phyloP scores from a whole-genome alignment of 2,329 filamentous ascomycete species.

The Diaporthe sp. region DNA sequence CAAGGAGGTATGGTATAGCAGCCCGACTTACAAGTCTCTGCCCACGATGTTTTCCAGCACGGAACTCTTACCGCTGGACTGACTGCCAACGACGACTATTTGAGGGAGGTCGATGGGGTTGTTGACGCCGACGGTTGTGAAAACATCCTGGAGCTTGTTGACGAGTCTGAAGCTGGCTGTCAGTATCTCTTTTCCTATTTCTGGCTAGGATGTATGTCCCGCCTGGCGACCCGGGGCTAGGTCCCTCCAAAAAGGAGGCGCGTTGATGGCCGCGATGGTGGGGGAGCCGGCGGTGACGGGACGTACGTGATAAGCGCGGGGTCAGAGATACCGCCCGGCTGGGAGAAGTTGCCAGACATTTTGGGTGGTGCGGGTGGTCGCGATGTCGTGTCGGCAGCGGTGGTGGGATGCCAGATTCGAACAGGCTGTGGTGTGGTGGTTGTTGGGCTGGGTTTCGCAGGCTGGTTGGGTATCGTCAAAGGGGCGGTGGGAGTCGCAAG shows the following conservation, averaged over 20 bases:
- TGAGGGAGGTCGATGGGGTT: slow-evolving; percentile 99
- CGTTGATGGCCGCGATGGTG: slow-evolving; percentile 28
- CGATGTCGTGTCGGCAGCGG: slow-evolving; percentile 25
- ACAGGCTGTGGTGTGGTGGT: neutral
- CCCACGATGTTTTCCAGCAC: slow-evolving; percentile 99
- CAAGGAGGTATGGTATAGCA: slow-evolving; percentile 35
- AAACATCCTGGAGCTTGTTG: slow-evolving; percentile 99
- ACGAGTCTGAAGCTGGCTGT: slow-evolving; percentile 74
- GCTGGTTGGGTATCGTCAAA: slow-evolving; percentile 32
- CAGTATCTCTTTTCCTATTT: neutral
- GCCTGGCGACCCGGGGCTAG: neutral
- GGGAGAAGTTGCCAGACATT: slow-evolving; percentile 41
- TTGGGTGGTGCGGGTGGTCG: slow-evolving; percentile 2
- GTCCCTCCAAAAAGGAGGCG: slow-evolving; percentile 1
- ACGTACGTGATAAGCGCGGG: slow-evolving; percentile 75
- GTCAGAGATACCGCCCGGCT: slow-evolving; percentile 73
- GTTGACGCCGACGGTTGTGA: slow-evolving; percentile 97
- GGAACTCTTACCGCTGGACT: slow-evolving; percentile 99
- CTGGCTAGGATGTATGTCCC: neutral
- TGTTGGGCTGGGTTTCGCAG: slow-evolving; percentile 25
- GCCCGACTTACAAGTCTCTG: slow-evolving; percentile 88
- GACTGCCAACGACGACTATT: slow-evolving; percentile 97
- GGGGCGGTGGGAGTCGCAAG: slow-evolving; percentile 34
- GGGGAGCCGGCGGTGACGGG: slow-evolving; percentile 31
- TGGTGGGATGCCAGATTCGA: slow-evolving; percentile 28